These are phyloP conservation scores for Umbelopsis sp. DNA, from an alignment of 192 early-diverging fungal genomes.

Conservation along the genomic window DNA sequence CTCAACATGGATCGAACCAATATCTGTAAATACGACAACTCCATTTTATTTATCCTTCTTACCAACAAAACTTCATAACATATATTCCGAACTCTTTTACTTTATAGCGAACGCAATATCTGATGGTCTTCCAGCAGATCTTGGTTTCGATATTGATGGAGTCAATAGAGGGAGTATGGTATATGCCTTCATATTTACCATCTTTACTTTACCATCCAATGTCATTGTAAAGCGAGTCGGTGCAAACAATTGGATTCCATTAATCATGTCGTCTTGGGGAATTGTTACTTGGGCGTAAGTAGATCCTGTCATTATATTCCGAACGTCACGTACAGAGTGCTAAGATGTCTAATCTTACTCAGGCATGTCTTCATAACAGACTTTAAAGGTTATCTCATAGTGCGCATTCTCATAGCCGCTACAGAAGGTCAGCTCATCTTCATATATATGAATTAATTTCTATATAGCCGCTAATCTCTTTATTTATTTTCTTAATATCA, in stretches of 20 bases:
- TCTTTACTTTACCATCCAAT: constrained; percentile 51
- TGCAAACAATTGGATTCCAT: constrained; percentile 52
- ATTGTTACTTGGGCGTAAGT: constrained; percentile 29
- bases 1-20: constrained; percentile 26
- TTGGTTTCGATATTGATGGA: constrained; percentile 42
- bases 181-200: constrained; percentile 37
- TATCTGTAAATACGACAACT: constrained; percentile 1
- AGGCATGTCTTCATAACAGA: constrained; percentile 38
- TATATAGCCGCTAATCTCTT: background rate
- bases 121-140: constrained; percentile 44
- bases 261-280: constrained; percentile 36
- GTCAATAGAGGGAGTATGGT: constrained; percentile 46
- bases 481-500: background rate
- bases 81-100: background rate
- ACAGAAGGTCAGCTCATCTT: constrained; percentile 38
- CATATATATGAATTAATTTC: background rate
- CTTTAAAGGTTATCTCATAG: constrained; percentile 40
- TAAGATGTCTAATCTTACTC: constrained; percentile 28
- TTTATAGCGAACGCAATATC: constrained; percentile 44
- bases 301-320: background rate
- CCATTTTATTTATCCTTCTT: background rate
- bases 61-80: no score
- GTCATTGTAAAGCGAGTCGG: constrained; percentile 50
- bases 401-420: constrained; percentile 47
- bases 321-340: constrained; percentile 2